Evolutionary conservation across 352 stramenopile species (phyloP).

Genomic region (Globisporangium paroecandrum): DNA sequence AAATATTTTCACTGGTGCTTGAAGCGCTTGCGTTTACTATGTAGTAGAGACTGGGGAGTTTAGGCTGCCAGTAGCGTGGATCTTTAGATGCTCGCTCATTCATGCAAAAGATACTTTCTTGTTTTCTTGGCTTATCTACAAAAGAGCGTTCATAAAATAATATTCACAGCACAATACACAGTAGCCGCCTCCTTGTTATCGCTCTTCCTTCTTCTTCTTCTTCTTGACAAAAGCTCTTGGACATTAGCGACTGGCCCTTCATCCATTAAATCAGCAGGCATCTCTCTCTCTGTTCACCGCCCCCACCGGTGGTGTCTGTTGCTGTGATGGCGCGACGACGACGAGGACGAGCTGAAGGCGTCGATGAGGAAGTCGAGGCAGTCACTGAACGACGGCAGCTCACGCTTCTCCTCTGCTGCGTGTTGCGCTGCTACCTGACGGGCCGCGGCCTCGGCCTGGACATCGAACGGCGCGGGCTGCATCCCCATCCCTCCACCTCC

Average conservation of each 20-base stretch:
- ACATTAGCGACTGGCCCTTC: not conserved
- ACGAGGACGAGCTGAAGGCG: constrained; percentile 8
- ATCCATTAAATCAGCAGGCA: not conserved
- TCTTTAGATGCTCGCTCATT: not conserved
- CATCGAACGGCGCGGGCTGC: constrained; percentile 5
- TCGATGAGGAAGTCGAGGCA: constrained; percentile 21
- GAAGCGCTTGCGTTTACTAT: too few relatives aligned
- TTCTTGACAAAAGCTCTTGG: not conserved
- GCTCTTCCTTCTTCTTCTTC: not conserved
- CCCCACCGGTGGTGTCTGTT: constrained; percentile 1
- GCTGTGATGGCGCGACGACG: constrained; percentile 2
- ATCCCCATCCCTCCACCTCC: not conserved
- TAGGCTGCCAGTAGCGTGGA: not conserved
- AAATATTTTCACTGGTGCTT: too few relatives aligned
- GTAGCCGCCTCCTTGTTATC: not conserved
- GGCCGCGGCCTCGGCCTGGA: constrained; percentile 7
- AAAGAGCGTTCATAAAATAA: not conserved
- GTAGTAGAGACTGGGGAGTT: not conserved
- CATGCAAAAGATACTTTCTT: not conserved
- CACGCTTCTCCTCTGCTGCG: not conserved
- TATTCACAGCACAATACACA: not conserved
- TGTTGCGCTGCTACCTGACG: not conserved
- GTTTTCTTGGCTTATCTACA: not conserved
- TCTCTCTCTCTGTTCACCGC: constrained; percentile 13
- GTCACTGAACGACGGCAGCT: constrained; percentile 17